Evolutionary conservation across 768 basidiomycete genomes (phyloP).

Genomic region (Neoboletus subvelutipes): DNA sequence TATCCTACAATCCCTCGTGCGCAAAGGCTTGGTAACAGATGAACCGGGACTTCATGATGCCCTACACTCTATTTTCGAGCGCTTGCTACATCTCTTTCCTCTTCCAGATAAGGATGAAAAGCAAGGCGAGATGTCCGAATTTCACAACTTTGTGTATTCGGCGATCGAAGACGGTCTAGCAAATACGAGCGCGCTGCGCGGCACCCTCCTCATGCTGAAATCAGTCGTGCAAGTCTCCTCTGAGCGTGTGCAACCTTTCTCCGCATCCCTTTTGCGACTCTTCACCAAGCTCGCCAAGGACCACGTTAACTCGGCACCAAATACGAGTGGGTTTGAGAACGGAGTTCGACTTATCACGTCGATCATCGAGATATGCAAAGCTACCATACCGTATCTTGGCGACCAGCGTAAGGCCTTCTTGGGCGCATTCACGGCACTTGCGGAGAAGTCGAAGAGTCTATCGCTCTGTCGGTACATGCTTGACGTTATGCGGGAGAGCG

Average conservation of each 20-base stretch:
- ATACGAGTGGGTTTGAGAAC: slow-evolving; percentile 52
- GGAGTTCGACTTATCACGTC: slow-evolving; percentile 65
- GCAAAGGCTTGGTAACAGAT: slow-evolving; percentile 82
- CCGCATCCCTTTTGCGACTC: slow-evolving; percentile 73
- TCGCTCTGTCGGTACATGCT: slow-evolving; percentile 82
- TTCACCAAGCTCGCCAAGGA: slow-evolving; percentile 86
- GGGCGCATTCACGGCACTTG: slow-evolving; percentile 71
- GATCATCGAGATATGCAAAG: slow-evolving; percentile 86
- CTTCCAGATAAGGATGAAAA: slow-evolving; percentile 79
- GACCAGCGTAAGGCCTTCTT: slow-evolving; percentile 86
- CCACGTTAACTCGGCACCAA: slow-evolving; percentile 61
- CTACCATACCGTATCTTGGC: slow-evolving; percentile 75
- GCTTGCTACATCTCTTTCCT: slow-evolving; percentile 73
- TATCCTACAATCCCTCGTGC: slow-evolving; percentile 77
- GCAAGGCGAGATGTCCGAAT: slow-evolving; percentile 64
- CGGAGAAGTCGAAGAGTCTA: slow-evolving; percentile 85
- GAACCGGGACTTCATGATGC: slow-evolving; percentile 79
- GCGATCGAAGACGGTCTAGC: slow-evolving; percentile 80
- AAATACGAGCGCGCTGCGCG: slow-evolving; percentile 67
- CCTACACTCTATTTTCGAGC: slow-evolving; percentile 79
- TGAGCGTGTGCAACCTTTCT: slow-evolving; percentile 81
- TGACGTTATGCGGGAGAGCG: slow-evolving; percentile 86
- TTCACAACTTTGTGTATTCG: slow-evolving; percentile 73
- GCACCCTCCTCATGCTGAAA: slow-evolving; percentile 83
- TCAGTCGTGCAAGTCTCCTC: slow-evolving; percentile 79